These are phyloP conservation scores for Colletotrichum graminicola DNA, from an alignment of 2,329 filamentous ascomycete genomes.

Conservation along the genomic window DNA sequence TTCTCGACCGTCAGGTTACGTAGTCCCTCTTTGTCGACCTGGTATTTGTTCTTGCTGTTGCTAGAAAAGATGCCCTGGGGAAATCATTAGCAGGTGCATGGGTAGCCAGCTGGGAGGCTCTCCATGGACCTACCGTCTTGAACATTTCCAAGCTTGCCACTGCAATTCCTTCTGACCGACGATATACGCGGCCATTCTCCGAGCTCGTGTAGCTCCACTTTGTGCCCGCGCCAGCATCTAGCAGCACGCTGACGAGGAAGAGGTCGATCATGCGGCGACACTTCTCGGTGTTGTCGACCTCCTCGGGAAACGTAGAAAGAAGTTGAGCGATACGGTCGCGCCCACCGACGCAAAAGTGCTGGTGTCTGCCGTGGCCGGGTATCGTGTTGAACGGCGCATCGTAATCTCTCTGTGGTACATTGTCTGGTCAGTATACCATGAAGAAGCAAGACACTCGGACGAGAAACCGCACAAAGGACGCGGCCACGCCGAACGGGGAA, in stretches of 20 bases:
- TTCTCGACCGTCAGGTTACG: conserved; percentile 78
- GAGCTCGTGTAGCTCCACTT: conserved; percentile 93
- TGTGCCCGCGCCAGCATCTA: conserved; percentile 90
- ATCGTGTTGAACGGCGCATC: conserved; percentile 72
- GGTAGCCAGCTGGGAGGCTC: not conserved
- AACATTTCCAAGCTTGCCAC: conserved; percentile 88
- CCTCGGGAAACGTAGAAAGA: conserved; percentile 75
- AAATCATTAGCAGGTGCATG: not conserved
- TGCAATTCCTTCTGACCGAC: conserved; percentile 89
- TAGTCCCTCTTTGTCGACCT: conserved; percentile 88
- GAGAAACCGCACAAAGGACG: not conserved
- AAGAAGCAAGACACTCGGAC: conserved; percentile 3
- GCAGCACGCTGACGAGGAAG: conserved; percentile 82
- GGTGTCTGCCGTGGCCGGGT: conserved; percentile 87
- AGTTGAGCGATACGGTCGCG: conserved; percentile 79
- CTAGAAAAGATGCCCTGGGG: conserved; percentile 84
- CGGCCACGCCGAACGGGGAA: not conserved
- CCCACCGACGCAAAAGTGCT: conserved; percentile 86
- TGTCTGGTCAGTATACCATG: conserved; percentile 22
- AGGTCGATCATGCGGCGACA: conserved; percentile 82
- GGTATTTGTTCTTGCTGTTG: conserved; percentile 82
- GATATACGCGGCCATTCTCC: conserved; percentile 85
- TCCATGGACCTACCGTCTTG: conserved; percentile 68
- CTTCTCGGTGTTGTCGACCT: conserved; percentile 78
- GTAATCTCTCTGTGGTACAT: conserved; percentile 61